Conservation (phyloP, 129 eudicot species). For the Tanacetum coccineum region DNA sequence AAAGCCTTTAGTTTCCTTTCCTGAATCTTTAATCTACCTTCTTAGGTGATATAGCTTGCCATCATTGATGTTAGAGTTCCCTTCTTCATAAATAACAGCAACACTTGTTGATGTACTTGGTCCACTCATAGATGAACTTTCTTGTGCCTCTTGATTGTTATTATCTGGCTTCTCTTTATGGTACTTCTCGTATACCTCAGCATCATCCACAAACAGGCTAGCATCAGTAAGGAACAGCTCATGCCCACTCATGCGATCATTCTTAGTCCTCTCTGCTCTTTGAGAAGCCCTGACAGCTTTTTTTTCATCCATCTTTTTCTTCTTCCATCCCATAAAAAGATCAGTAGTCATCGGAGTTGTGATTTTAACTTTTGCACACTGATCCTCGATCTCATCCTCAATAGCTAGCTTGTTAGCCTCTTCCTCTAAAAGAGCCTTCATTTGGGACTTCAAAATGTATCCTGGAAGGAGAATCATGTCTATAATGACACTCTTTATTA, state of each 20-base stretch:
- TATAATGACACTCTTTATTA: conserved; percentile 77
- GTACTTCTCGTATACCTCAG: conserved; percentile 73
- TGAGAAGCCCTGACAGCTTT: conserved; percentile 81
- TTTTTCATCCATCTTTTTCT: conserved; percentile 75
- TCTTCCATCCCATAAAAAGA: conserved; percentile 73
- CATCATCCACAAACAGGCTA: conserved; percentile 88
- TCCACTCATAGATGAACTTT: too few relatives aligned
- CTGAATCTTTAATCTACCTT: too few relatives aligned
- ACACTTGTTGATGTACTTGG: too few relatives aligned
- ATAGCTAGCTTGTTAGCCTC: conserved; percentile 66
- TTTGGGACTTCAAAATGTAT: conserved; percentile 76
- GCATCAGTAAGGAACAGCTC: conserved; percentile 81
- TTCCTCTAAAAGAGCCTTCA: conserved; percentile 92
- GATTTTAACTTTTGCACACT: conserved; percentile 73
- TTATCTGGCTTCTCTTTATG: too few relatives aligned
- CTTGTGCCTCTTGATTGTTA: too few relatives aligned
- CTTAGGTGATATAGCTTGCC: too few relatives aligned
- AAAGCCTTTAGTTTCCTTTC: too few relatives aligned
- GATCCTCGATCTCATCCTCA: conserved; percentile 88
- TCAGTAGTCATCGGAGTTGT: conserved; percentile 91
- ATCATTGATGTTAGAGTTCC: too few relatives aligned
- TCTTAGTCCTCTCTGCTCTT: conserved; percentile 91
- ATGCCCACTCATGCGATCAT: conserved; percentile 95
- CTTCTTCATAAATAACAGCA: too few relatives aligned
- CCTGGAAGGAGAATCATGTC: conserved; percentile 97